Evolutionary conservation across 306 rosid species (phyloP), one percentile per base, ranked within the genome.

Genomic region (Cicer pinnatifidum): DNA sequence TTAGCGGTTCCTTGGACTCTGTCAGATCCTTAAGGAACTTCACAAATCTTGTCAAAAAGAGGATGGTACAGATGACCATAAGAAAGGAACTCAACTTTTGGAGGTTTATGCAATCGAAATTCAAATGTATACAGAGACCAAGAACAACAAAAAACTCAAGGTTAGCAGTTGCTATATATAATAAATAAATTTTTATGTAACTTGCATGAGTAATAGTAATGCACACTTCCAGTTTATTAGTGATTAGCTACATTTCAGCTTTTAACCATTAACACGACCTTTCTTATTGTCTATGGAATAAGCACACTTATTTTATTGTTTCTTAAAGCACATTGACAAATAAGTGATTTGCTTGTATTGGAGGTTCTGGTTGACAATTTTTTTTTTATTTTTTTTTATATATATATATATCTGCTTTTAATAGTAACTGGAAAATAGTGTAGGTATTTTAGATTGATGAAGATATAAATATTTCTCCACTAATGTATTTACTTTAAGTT

Each of bases 81-180:
- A 91, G 88, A 94, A 91, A 84, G 98, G 98, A 88, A 94, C 92
- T 64, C 96, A 94, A 78, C 98, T 94, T 77, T 78, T 88, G 84
- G 96, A 94, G 85, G 98, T 94, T 54, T 94, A 89, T 75, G 97
- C 98, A 12, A 88, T 94, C 51, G 97, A 94, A 78, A 94, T 94
- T 83, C 97, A 94, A 75, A 91, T 94, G 99, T 91, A 91, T 85
- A 94, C 99, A 1, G 97, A 94, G 85, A 94, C 97, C 53, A 91
- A 94, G 85, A 89, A 91, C 85, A 94, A 94, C 91, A 94, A 94
- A 84, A 91, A 91, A 83, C 97, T 94, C 56, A 94, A 94, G 99
- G 99, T 94, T 78, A 71, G 83, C 38, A 67, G 73, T 68, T 58
- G 45, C 41, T 20, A 61, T 68, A 52, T 19, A 61, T 68, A 44